A percentile compares a stretch with the other conserved stretches of the same genome.
phyloP scores from a whole-genome alignment of 106 monocot genomes.

The Dendrobium chrysotoxum region DNA sequence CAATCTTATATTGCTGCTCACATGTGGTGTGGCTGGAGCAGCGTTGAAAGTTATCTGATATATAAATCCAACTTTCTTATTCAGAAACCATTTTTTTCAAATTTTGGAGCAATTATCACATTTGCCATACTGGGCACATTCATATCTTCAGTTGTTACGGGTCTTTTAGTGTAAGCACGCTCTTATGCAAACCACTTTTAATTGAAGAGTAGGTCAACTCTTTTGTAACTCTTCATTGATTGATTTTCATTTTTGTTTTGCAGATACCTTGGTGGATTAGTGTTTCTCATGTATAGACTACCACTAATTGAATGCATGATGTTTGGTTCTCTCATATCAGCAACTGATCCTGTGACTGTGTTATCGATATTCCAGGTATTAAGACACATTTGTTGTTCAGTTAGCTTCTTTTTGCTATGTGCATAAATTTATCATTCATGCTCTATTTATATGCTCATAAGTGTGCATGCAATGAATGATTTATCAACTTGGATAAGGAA shows the following conservation, averaged over 20 bases:
- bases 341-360: slow-evolving; percentile 98
- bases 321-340: slow-evolving; percentile 99
- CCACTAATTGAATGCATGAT: slow-evolving; percentile 93
- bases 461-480: no score
- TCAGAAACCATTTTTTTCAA: slow-evolving; percentile 99
- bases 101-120: slow-evolving; percentile 95
- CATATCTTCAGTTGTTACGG: slow-evolving; percentile 85
- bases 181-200: neutral
- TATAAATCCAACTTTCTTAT: neutral
- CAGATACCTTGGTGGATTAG: slow-evolving; percentile 89
- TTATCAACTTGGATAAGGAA: no score
- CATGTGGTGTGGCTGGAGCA: neutral
- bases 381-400: neutral
- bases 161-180: slow-evolving; percentile 78
- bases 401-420: neutral
- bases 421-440: neutral
- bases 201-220: neutral
- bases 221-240: neutral
- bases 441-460: neutral
- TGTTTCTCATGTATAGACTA: slow-evolving; percentile 82
- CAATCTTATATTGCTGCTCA: neutral
- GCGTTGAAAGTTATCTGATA: slow-evolving; percentile 2
- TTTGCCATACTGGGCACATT: slow-evolving; percentile 96
- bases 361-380: slow-evolving; percentile 92
- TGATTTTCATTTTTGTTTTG: slow-evolving; percentile 13